Conservation (phyloP, 192 early-diverging fungal species). For the Spizellomyces punctatus region DNA sequence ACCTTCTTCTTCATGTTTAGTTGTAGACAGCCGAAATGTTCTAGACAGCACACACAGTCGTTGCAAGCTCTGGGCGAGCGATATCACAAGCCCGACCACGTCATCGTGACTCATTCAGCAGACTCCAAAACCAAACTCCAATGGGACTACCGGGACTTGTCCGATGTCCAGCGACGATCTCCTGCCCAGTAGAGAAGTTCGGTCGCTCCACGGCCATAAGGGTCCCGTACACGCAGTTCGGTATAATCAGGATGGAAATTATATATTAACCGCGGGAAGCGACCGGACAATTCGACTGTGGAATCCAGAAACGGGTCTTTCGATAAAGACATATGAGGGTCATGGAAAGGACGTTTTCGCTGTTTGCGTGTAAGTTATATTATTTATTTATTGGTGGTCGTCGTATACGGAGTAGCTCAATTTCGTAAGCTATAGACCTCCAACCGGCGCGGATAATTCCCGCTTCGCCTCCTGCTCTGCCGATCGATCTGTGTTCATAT, state of each 20-base stretch:
- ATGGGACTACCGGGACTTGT: no score
- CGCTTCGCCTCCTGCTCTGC: slow-evolving; percentile 78
- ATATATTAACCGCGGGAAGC: slow-evolving; percentile 77
- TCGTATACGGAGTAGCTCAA: not conserved
- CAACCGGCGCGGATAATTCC: slow-evolving; percentile 43
- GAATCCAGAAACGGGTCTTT: slow-evolving; percentile 63
- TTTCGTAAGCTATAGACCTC: not conserved
- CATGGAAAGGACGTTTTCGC: slow-evolving; percentile 85
- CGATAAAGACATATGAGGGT: slow-evolving; percentile 77
- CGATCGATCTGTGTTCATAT: slow-evolving; percentile 80
- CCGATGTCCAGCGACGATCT: no score
- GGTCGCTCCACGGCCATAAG: slow-evolving; percentile 55
- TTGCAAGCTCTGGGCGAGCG: no score
- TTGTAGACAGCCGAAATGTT: not conserved
- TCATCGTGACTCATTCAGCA: no score
- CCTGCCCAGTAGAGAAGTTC: no score
- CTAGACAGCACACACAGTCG: no score
- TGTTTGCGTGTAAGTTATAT: slow-evolving; percentile 60
- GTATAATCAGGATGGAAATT: slow-evolving; percentile 77
- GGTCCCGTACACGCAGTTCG: slow-evolving; percentile 70
- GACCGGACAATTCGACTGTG: slow-evolving; percentile 68
- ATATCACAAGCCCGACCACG: no score
- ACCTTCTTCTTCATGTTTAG: slow-evolving; percentile 15
- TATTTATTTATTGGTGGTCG: slow-evolving; percentile 16
- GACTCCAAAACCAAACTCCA: no score